These are phyloP conservation scores for Lasiosphaeria ovina DNA, from an alignment of 495 filamentous ascomycete species.

Conservation along the genomic window DNA sequence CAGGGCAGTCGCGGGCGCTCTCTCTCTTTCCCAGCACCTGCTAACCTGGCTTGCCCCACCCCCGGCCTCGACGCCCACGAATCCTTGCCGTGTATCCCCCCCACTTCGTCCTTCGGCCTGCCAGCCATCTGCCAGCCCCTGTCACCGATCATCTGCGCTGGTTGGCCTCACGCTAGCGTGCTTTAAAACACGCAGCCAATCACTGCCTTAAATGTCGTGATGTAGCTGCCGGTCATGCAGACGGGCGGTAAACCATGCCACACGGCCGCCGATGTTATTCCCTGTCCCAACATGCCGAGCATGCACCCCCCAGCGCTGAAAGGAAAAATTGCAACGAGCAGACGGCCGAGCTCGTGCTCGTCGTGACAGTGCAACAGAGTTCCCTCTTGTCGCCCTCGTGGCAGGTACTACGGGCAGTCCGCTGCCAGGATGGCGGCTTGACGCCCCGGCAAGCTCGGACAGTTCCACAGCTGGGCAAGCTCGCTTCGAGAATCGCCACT, in stretches of 20 bases:
- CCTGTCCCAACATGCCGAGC: background rate
- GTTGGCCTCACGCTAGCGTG: slow-evolving; percentile 19
- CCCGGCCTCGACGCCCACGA: slow-evolving; percentile 1
- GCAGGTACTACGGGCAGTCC: too few species aligned
- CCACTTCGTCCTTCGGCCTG: slow-evolving; percentile 14
- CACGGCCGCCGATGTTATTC: slow-evolving; percentile 19
- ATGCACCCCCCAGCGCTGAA: background rate
- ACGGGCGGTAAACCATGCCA: slow-evolving; percentile 37
- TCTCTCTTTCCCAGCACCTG: background rate
- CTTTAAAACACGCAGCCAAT: slow-evolving; percentile 31
- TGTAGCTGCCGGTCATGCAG: slow-evolving; percentile 35
- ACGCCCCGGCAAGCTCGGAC: too few species aligned
- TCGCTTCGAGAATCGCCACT: too few species aligned
- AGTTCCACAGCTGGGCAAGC: too few species aligned
- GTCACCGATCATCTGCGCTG: slow-evolving; percentile 24
- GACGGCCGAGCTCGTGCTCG: background rate
- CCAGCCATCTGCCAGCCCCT: slow-evolving; percentile 21
- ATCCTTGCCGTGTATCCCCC: slow-evolving; percentile 8
- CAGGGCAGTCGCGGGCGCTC: too few species aligned
- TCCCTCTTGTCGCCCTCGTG: too few species aligned
- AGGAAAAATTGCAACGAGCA: background rate
- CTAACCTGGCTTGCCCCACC: slow-evolving; percentile 10
- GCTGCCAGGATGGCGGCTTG: too few species aligned
- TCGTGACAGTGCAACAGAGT: too few species aligned
- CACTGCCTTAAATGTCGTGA: slow-evolving; percentile 28